Base-by-base conservation (phyloP, 192 early-diverging fungal species). In the Umbelopsis ramanniana region DNA sequence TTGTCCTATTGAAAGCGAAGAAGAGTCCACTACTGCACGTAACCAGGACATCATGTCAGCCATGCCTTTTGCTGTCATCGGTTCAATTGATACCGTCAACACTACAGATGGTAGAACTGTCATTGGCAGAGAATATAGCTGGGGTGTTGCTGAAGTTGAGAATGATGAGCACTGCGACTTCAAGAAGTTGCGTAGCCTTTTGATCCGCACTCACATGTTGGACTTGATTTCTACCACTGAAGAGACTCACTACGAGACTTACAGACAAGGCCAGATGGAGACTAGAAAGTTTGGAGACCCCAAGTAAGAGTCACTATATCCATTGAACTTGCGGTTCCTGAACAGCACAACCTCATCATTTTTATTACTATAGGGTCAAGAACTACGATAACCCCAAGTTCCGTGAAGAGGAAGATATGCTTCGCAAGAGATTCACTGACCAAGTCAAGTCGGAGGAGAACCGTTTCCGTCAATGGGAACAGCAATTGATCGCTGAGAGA, bases 401-500 rank as follows among this genome's bases (percentile, higher is more conserved):
- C 94, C 96, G 96, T 84, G 95, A 97, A 66, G 95, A 98, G 80
- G 98, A 99, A 83, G 98, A 97, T 75, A 85, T 88, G 43, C 89
- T 99, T 76, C 89, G 97, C 73, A 93, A 94, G 79, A 89, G 94
- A 69, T 99, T 99, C 81, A 98, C 97, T 21, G 97, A 99, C 79
- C 97, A 98, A 79, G 98, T 98, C 67, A 91, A 96, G 69, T 79
- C 91, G 72, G 97, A 99, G 82, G 98, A 99, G 85, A 95, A 93
- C 84, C 82, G 96, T 67, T 99, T 99, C 90, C 90, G 97, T 73
- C 92, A 96, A 76, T 99, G 98, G 98, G 98, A 98, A 82, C 95
- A 98, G 80, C 84, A 89, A 90, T 82, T 95, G 15, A 97, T 99
- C 85, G 91, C 92, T 74, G 98, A 99, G 81, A 92, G 98, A 68